A percentile compares a stretch with the other conserved stretches of the same genome.
Conservation (phyloP, 495 filamentous ascomycete species). For the Mytilinidion resinicola region DNA sequence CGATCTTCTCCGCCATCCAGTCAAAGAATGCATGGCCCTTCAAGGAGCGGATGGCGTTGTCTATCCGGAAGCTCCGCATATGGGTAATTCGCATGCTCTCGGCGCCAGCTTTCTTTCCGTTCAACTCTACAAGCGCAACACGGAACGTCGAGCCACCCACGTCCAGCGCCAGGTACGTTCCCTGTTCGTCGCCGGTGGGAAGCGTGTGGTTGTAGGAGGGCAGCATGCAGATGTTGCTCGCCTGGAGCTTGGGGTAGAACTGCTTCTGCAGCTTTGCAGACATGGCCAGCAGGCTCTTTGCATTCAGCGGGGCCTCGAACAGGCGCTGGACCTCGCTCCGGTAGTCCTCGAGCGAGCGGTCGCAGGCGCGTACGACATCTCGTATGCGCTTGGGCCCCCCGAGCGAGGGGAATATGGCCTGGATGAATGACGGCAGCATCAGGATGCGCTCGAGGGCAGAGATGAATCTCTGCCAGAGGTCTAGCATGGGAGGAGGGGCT, state of each 20-base stretch:
- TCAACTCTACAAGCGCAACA: constrained; percentile 54
- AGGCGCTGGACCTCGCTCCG: constrained; percentile 45
- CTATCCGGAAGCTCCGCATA: constrained; percentile 48
- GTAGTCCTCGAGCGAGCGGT: constrained; percentile 45
- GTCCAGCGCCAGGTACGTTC: constrained; percentile 57
- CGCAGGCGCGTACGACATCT: constrained; percentile 31
- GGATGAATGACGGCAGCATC: constrained; percentile 48
- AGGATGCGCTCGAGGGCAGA: constrained; percentile 47
- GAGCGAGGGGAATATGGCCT: constrained; percentile 42
- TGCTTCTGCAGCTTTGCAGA: constrained; percentile 56
- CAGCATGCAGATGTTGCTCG: constrained; percentile 56
- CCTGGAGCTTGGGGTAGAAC: constrained; percentile 47
- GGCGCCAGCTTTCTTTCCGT: constrained; percentile 36
- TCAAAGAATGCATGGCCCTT: constrained; percentile 57
- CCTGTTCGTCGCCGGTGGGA: constrained; percentile 54
- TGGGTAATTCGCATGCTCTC: constrained; percentile 48
- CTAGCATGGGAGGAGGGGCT: constrained; percentile 36
- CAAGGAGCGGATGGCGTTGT: constrained; percentile 47
- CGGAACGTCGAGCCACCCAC: constrained; percentile 64
- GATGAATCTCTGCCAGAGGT: constrained; percentile 50
- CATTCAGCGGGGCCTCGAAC: constrained; percentile 42
- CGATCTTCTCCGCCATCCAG: constrained; percentile 59
- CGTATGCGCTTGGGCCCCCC: constrained; percentile 27
- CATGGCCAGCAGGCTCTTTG: constrained; percentile 43
- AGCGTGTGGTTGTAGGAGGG: constrained; percentile 60